phyloP scores from a whole-genome alignment of 352 stramenopile species.

The Pythium aphanidermatum region DNA sequence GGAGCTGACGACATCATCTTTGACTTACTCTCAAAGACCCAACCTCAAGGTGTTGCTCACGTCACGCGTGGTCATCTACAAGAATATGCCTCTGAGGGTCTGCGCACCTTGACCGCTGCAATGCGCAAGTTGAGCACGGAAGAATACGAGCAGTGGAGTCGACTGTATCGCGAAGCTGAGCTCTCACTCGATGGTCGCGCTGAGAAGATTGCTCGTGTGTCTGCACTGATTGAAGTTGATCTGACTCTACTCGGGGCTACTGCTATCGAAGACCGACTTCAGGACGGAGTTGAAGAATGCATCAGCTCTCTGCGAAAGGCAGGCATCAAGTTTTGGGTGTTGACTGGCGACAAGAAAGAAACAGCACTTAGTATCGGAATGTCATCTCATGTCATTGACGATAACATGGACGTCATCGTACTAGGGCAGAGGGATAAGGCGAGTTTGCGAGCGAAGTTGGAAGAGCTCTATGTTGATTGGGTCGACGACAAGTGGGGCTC shows the following conservation, averaged over 20 bases:
- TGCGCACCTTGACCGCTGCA: constrained; percentile 70
- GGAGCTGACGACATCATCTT: constrained; percentile 80
- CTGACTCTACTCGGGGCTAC: constrained; percentile 86
- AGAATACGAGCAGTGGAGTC: constrained; percentile 73
- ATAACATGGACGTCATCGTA: constrained; percentile 89
- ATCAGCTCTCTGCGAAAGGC: constrained; percentile 90
- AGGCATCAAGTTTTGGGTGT: constrained; percentile 95
- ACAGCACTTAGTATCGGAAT: constrained; percentile 85
- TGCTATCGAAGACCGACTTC: constrained; percentile 91
- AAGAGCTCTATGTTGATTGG: constrained; percentile 83
- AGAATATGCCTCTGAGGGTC: constrained; percentile 70
- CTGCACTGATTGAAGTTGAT: constrained; percentile 82
- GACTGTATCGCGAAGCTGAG: constrained; percentile 67
- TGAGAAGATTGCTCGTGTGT: constrained; percentile 67
- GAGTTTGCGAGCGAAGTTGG: constrained; percentile 62
- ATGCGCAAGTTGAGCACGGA: constrained; percentile 57
- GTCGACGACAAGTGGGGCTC: constrained; percentile 86
- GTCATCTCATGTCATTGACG: constrained; percentile 86
- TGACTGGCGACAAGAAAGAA: constrained; percentile 91
- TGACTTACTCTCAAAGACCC: constrained; percentile 49
- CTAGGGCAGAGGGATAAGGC: constrained; percentile 76
- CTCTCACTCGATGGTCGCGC: constrained; percentile 67
- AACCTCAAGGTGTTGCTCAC: constrained; percentile 72
- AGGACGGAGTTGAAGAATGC: constrained; percentile 90
- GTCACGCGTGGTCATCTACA: constrained; percentile 80